Evolutionary conservation across 2,329 filamentous ascomycete species (phyloP).

Genomic region (Ophiostoma sp.): DNA sequence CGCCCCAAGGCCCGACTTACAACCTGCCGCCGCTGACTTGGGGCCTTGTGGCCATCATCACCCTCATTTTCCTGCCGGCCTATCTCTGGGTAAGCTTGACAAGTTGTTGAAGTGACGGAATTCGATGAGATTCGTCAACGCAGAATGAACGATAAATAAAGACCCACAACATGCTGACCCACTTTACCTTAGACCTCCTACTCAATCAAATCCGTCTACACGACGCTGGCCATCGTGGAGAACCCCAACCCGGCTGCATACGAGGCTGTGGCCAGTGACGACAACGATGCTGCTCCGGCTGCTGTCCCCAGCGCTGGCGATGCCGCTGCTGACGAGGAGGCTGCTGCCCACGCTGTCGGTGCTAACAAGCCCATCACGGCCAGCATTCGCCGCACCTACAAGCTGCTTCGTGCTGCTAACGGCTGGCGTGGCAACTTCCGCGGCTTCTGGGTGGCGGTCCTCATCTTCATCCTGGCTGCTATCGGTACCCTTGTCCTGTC

Average conservation of each 20-base stretch:
- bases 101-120: not conserved
- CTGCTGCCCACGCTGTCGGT: constrained; percentile 39
- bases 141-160: not conserved
- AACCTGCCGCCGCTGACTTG: constrained; percentile 39
- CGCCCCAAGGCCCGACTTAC: constrained; percentile 25
- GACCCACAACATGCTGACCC: constrained; percentile 28
- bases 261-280: constrained; percentile 50
- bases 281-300: constrained; percentile 24
- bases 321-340: constrained; percentile 40
- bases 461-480: constrained; percentile 38
- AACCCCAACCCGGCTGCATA: constrained; percentile 58
- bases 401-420: constrained; percentile 59
- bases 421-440: constrained; percentile 70
- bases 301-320: constrained; percentile 30
- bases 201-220: constrained; percentile 52
- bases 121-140: not conserved
- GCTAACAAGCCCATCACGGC: constrained; percentile 48
- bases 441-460: constrained; percentile 57
- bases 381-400: constrained; percentile 52
- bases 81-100: constrained; percentile 42
- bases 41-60: constrained; percentile 42
- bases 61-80: constrained; percentile 49
- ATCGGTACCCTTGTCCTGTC: constrained; percentile 49
- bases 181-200: constrained; percentile 46
- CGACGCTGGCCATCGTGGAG: constrained; percentile 59